Conservation (phyloP, 352 stramenopile species). For the Paralagenidium karlingii region DNA sequence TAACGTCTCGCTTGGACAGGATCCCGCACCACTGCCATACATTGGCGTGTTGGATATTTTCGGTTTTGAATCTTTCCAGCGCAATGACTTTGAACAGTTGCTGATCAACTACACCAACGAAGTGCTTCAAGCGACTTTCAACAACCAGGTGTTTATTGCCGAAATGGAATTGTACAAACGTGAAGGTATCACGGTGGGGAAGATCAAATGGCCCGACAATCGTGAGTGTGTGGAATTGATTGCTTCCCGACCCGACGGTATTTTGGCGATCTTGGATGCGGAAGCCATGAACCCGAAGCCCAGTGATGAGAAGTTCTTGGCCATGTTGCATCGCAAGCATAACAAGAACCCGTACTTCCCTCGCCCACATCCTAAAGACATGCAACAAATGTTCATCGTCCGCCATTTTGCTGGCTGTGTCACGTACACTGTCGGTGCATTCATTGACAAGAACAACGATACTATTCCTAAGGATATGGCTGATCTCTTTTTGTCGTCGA, state of each 20-base stretch:
- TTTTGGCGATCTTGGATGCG: constrained; percentile 70
- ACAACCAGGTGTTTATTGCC: constrained; percentile 84
- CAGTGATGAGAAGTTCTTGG: constrained; percentile 79
- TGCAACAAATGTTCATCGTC: constrained; percentile 84
- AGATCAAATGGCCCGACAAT: constrained; percentile 87
- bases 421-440: constrained; percentile 80
- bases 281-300: constrained; percentile 86
- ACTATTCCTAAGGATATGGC: constrained; percentile 75
- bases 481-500: constrained; percentile 64
- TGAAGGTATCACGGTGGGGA: constrained; percentile 82
- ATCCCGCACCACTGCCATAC: constrained; percentile 65
- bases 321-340: constrained; percentile 76
- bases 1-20: constrained; percentile 78
- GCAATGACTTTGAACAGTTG: constrained; percentile 86
- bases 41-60: constrained; percentile 89
- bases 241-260: constrained; percentile 63
- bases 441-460: constrained; percentile 90
- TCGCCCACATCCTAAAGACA: constrained; percentile 79
- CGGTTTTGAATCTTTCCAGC: constrained; percentile 84
- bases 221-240: constrained; percentile 87
- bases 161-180: constrained; percentile 86
- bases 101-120: constrained; percentile 88
- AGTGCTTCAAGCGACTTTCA: constrained; percentile 79
- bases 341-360: constrained; percentile 76
- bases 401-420: constrained; percentile 83